These are phyloP conservation scores for Hericium erinaceus DNA, from an alignment of 768 basidiomycete species.

Conservation along the genomic window DNA sequence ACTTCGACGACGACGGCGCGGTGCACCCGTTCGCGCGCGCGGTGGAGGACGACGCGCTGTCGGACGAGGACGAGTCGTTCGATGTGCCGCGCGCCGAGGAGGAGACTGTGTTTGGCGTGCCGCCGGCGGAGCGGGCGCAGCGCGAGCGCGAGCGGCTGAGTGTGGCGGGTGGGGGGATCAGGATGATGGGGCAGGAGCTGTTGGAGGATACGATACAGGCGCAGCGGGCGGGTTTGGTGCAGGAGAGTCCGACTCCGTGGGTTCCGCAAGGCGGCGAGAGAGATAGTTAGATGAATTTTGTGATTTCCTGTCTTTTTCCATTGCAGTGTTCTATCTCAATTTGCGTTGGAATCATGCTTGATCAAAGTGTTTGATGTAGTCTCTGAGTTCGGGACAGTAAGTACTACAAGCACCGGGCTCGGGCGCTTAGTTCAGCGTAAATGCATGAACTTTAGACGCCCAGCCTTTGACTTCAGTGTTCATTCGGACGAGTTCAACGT, in stretches of 20 bases:
- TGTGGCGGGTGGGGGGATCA: constrained; percentile 26
- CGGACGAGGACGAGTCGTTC: constrained; percentile 37
- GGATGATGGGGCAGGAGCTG: constrained; percentile 55
- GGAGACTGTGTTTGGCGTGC: constrained; percentile 68
- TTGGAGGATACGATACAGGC: constrained; percentile 55
- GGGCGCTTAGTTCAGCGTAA: no score
- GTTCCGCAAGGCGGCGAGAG: constrained; percentile 1
- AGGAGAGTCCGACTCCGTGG: constrained; percentile 61
- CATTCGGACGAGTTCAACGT: no score
- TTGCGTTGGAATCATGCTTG: no score
- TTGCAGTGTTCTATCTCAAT: no score
- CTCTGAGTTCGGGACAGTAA: no score
- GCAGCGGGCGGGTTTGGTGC: constrained; percentile 43
- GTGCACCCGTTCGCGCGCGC: constrained; percentile 31
- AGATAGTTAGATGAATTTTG: no score
- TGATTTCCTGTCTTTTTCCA: no score
- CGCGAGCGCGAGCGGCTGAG: constrained; percentile 1
- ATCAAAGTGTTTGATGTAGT: no score
- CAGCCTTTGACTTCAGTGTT: no score
- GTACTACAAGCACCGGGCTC: no score
- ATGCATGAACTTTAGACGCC: no score
- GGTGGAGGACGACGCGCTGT: constrained; percentile 21
- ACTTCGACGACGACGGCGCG: constrained; percentile 30
- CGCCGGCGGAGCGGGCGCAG: constrained; percentile 36
- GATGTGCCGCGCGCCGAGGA: constrained; percentile 30